Conservation (phyloP, 805 yeast species). For the Barnettozyma botsteinii region DNA sequence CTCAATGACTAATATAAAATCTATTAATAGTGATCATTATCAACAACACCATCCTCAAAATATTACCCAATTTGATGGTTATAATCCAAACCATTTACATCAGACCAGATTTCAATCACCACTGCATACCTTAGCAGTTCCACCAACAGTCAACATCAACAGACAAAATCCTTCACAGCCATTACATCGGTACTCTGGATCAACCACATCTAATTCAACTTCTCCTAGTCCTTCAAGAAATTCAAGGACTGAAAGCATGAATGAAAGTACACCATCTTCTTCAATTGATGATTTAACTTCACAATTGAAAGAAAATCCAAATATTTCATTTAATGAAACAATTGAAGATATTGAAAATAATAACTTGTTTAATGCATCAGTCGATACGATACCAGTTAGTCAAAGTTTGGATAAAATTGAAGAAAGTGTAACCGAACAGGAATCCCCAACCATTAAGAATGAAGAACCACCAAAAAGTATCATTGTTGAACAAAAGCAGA, state of each 20-base stretch:
- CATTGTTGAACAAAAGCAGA: background rate
- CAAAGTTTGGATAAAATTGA: constrained; percentile 20
- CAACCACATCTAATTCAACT: constrained; percentile 12
- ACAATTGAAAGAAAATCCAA: background rate
- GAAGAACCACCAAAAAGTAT: background rate
- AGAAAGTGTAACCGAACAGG: constrained; percentile 4
- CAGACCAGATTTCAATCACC: background rate
- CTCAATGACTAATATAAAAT: constrained; percentile 13
- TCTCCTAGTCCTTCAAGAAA: constrained; percentile 26
- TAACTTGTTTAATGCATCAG: background rate
- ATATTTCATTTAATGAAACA: background rate
- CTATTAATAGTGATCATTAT: constrained; percentile 2
- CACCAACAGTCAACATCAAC: background rate
- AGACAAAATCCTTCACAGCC: background rate
- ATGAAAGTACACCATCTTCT: constrained; percentile 26
- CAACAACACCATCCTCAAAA: constrained; percentile 4
- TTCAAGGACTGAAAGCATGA: constrained; percentile 21
- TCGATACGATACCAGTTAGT: background rate
- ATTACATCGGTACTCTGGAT: background rate
- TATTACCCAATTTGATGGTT: background rate
- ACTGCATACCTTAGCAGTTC: background rate
- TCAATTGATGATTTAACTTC: constrained; percentile 24
- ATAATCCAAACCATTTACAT: background rate
- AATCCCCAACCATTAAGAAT: background rate
- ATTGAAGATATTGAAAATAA: background rate